Percentiles rank a stretch among this genome's conserved stretches.
Evolutionary conservation across 306 rosid species (phyloP).

Genomic region (Betula pendula): DNA sequence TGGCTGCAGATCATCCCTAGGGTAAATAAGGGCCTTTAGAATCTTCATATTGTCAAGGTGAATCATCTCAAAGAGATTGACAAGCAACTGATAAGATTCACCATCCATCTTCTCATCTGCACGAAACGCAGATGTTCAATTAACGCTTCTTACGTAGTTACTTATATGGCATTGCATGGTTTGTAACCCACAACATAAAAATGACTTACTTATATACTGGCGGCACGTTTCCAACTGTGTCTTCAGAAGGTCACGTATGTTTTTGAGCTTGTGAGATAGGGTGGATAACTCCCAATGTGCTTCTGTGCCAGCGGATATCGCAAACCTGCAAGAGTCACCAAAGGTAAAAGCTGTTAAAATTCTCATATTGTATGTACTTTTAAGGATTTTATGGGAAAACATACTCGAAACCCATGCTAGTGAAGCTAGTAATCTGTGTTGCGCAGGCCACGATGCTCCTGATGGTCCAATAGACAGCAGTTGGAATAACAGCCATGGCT

Average conservation of each 20-base stretch:
- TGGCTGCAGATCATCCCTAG: conserved; percentile 53
- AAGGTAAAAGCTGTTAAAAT: not conserved
- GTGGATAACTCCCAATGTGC: conserved; percentile 64
- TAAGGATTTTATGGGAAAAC: too few species aligned
- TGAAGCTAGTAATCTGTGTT: too few species aligned
- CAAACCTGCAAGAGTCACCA: conserved; percentile 40
- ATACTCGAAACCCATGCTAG: too few species aligned
- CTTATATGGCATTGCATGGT: not conserved
- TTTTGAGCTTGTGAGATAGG: conserved; percentile 55
- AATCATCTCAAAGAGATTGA: conserved; percentile 33
- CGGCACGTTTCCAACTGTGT: conserved; percentile 38
- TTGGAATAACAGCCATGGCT: too few species aligned
- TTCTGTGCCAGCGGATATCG: conserved; percentile 48
- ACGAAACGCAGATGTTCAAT: not conserved
- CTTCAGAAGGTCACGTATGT: conserved; percentile 50
- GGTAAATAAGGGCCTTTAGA: conserved; percentile 55
- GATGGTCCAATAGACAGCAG: too few species aligned
- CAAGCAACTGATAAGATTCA: conserved; percentile 47
- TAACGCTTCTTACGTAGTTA: not conserved
- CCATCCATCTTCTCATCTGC: conserved; percentile 46
- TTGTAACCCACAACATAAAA: not conserved
- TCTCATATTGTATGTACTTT: too few species aligned
- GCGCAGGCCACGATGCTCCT: too few species aligned
- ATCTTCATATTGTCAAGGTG: conserved; percentile 63
- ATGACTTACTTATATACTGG: conserved; percentile 41